Base-by-base conservation (phyloP, 2,329 filamentous ascomycete species). In the Ophiobolus disseminans region DNA sequence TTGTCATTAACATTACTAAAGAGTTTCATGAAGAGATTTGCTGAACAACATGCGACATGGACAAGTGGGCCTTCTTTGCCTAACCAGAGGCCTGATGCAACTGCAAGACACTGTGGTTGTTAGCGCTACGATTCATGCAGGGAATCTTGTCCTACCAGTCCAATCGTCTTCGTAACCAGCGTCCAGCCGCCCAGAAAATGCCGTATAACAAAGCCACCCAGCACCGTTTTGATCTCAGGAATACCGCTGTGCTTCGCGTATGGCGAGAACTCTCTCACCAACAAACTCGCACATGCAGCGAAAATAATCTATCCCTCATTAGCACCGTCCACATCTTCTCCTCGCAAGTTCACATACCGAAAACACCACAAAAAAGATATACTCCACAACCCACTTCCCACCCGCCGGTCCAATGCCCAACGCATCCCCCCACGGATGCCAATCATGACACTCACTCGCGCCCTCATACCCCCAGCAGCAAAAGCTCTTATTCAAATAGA, bases 161-260 rank as follows among this genome's bases (percentile, higher is more conserved):
- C 94, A 34, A 97, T 73, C 1, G 91, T 95, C 71, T 97, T 97
- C 46, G 91, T 91, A 22, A 90, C 73, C 67, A 97, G 78, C 1
- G 93, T 97, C 92, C 92, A 97, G 23, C 81, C 80, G 8, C 92
- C 90, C 66, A 97, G 79, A 64, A 97, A 96, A 50, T 87, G 84
- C 52, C 87, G 83, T 53, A 99, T 97, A 23, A 99, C 87, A 71
- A 97, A 97, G 5, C 93, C 93, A 31, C 93, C 93, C 44, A 99
- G 78, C 7, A 99, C 85, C 2, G 92, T 97, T 79, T 99, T 99
- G 75, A 99, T 95, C 78, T 99, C 93, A 5, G 93, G 91, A 61
- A 99, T 97, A 75, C 93, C 93, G 70, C 91, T 96, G 68, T 97
- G 93, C 70, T 89, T 93, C 38, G 93, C 93, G 74, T 96, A 90